A percentile compares a stretch with the other conserved stretches of the same genome.
Evolutionary conservation across 768 basidiomycete genomes (phyloP).

Genomic region (Leccinum boreale): DNA sequence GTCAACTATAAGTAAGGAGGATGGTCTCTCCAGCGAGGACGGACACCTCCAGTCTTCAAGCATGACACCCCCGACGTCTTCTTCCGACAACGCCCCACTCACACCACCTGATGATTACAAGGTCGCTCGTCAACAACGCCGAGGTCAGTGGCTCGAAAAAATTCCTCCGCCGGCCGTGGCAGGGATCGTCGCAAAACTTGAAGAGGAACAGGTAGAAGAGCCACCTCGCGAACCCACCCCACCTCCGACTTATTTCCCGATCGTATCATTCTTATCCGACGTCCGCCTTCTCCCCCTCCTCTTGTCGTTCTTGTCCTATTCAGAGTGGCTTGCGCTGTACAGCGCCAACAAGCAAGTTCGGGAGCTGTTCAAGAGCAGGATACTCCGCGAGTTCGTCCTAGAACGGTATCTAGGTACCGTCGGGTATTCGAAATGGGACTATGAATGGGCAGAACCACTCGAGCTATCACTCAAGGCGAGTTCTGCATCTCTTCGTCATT

Average conservation of each 20-base stretch:
- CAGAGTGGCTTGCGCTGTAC: slow-evolving; percentile 65
- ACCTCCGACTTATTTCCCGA: slow-evolving; percentile 41
- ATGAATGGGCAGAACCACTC: slow-evolving; percentile 56
- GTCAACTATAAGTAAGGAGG: slow-evolving; percentile 1
- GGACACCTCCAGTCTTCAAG: not conserved
- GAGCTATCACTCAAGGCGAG: slow-evolving; percentile 59
- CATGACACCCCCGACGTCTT: not conserved
- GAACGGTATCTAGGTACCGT: slow-evolving; percentile 68
- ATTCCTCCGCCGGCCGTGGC: slow-evolving; percentile 34
- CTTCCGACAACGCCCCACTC: slow-evolving; percentile 4
- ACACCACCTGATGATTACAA: slow-evolving; percentile 38
- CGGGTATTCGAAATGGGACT: slow-evolving; percentile 68
- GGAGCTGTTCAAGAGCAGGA: slow-evolving; percentile 45
- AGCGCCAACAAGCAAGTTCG: slow-evolving; percentile 55
- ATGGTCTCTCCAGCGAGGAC: slow-evolving; percentile 4
- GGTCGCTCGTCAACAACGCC: slow-evolving; percentile 37
- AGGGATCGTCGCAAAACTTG: slow-evolving; percentile 28
- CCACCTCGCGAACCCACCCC: slow-evolving; percentile 20
- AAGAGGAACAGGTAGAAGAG: slow-evolving; percentile 14
- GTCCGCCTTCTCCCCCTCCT: slow-evolving; percentile 50
- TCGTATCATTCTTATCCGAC: slow-evolving; percentile 54
- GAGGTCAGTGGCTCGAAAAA: slow-evolving; percentile 41
- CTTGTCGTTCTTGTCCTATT: slow-evolving; percentile 64
- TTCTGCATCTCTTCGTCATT: slow-evolving; percentile 4
- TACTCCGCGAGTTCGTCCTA: slow-evolving; percentile 60